phyloP scores from a whole-genome alignment of 2,329 filamentous ascomycete genomes.

The Cadophora sp. region DNA sequence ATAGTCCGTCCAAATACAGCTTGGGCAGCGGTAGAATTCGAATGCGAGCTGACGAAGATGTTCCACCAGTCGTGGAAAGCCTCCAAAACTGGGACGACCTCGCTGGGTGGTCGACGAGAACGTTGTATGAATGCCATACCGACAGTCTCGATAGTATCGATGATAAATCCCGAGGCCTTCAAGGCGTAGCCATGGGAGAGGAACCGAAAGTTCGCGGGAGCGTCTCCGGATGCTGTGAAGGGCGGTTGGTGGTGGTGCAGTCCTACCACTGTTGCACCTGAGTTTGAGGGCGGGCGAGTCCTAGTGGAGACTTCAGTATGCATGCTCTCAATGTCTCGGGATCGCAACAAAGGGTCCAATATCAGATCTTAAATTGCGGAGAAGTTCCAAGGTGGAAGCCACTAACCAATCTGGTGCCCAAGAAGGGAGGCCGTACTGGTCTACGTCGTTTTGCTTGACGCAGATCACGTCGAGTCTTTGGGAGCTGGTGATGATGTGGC shows the following conservation, averaged over 20 bases:
- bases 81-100: slow-evolving; percentile 29
- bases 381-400: too few species aligned
- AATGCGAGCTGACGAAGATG: slow-evolving; percentile 28
- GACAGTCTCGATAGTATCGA: slow-evolving; percentile 34
- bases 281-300: slow-evolving; percentile 28
- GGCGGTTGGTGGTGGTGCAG: slow-evolving; percentile 36
- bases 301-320: too few species aligned
- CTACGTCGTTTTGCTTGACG: slow-evolving; percentile 35
- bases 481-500: slow-evolving; percentile 37
- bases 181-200: slow-evolving; percentile 31
- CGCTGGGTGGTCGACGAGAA: slow-evolving; percentile 22
- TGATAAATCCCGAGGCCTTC: slow-evolving; percentile 31
- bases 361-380: not conserved
- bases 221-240: slow-evolving; percentile 36
- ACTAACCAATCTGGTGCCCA: slow-evolving; percentile 40
- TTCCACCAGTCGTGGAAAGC: slow-evolving; percentile 41
- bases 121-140: slow-evolving; percentile 32
- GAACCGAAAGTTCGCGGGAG: slow-evolving; percentile 29
- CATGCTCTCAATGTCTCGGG: not conserved
- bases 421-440: slow-evolving; percentile 30
- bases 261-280: slow-evolving; percentile 31
- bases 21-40: slow-evolving; percentile 26
- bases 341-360: not conserved
- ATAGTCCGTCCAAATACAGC: slow-evolving; percentile 34
- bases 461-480: slow-evolving; percentile 40